A percentile compares a stretch with the other conserved stretches of the same genome.
Evolutionary conservation across 2,329 filamentous ascomycete species (phyloP).

Genomic region (Fusarium camptoceras): DNA sequence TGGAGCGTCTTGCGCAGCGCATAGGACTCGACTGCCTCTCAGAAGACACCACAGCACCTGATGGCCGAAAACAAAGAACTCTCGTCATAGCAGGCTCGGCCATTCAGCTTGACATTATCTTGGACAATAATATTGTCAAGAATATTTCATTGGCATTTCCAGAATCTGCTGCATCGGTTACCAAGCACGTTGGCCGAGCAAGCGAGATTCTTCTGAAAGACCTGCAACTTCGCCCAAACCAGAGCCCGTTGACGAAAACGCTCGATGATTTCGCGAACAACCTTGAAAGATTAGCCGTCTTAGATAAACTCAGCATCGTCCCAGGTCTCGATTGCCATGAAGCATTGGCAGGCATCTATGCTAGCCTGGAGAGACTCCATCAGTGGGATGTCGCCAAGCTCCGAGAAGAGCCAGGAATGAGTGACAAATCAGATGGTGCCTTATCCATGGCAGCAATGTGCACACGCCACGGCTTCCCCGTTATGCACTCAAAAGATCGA

Average conservation of each 20-base stretch:
- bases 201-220: constrained; percentile 74
- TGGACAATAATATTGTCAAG: constrained; percentile 71
- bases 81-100: constrained; percentile 72
- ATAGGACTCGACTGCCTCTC: constrained; percentile 74
- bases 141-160: constrained; percentile 73
- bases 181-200: constrained; percentile 70
- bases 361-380: constrained; percentile 76
- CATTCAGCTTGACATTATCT: constrained; percentile 70
- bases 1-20: constrained; percentile 76
- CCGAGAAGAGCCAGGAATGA: constrained; percentile 60
- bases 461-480: constrained; percentile 75
- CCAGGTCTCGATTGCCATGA: constrained; percentile 81
- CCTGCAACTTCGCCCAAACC: constrained; percentile 68
- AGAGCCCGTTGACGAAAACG: constrained; percentile 75
- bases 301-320: constrained; percentile 78
- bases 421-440: constrained; percentile 60
- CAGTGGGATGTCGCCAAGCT: constrained; percentile 74
- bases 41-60: constrained; percentile 63
- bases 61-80: constrained; percentile 63
- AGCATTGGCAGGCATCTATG: constrained; percentile 78
- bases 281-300: constrained; percentile 73
- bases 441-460: constrained; percentile 72
- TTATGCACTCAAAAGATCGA: constrained; percentile 74
- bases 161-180: constrained; percentile 68
- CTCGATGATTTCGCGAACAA: constrained; percentile 78